Conservation (phyloP, 2,329 filamentous ascomycete species). For the Colletotrichum australisinense region DNA sequence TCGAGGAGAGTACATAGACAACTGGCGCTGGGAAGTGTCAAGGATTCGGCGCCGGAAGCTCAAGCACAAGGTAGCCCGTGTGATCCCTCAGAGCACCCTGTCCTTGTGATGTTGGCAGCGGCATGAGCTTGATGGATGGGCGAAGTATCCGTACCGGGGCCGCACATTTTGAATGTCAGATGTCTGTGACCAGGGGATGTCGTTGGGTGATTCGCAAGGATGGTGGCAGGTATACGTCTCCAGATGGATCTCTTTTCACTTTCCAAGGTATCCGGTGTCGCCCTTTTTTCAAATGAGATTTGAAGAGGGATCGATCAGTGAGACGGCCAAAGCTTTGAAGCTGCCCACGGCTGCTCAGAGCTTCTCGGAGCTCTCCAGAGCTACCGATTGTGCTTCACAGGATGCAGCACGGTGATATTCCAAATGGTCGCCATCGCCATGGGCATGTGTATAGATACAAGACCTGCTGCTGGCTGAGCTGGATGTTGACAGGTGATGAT, state of each 20-base stretch:
- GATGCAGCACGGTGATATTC: background rate
- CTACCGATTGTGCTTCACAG: background rate
- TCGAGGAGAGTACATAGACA: background rate
- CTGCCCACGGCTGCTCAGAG: background rate
- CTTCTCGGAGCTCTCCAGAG: background rate
- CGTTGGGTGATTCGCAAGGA: background rate
- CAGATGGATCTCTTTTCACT: background rate
- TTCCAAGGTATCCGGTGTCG: slow-evolving; percentile 5
- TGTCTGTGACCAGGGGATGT: slow-evolving; percentile 17
- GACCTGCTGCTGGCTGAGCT: slow-evolving; percentile 1
- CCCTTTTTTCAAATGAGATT: slow-evolving; percentile 9
- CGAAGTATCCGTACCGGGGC: background rate
- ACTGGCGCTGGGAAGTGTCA: slow-evolving; percentile 7
- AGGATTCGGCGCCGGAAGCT: background rate
- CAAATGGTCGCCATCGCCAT: slow-evolving; percentile 9
- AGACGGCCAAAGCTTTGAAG: background rate
- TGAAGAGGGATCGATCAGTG: background rate
- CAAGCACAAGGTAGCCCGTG: background rate
- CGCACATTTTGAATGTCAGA: slow-evolving; percentile 13
- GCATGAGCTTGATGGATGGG: background rate
- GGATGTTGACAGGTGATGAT: background rate
- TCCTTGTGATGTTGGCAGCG: background rate
- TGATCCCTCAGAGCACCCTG: background rate
- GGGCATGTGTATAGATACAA: background rate
- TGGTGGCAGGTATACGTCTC: slow-evolving; percentile 8